Evolutionary conservation across 2,329 filamentous ascomycete species (phyloP), one percentile per base, ranked within the genome.

Genomic region (Colletotrichum somersetense): DNA sequence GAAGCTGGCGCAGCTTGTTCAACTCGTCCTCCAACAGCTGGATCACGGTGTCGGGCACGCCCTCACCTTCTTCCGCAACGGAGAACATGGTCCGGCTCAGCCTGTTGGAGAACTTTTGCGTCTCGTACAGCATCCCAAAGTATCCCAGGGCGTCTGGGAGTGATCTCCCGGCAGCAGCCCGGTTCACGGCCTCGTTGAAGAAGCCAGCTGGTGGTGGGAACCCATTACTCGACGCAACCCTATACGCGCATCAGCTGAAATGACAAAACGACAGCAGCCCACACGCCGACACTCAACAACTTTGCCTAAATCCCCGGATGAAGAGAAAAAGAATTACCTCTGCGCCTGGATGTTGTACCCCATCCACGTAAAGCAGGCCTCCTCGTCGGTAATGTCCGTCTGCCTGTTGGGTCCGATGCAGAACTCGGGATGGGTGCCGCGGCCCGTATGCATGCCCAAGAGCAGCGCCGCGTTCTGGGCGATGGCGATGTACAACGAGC

Each of bases 291-390:
- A 23, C 20, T n/a, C 20, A 23, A 23, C 46, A 12, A 5, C 46
- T 23, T 48, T 48, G 46, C 10, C 7, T 5, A 48, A 5, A 11
- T 7, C 8, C 20, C 10, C 20, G 23, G 46, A n/a, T 12, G 46
- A 48, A 48, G 10, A 48, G 4, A 59, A 48, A 46, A 23, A 10
- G 23, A 7, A 76, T 3, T 75, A 86, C 85, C 84, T 83, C 72
- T 89, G 87, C 0, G 85, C 81, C 10, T 89, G 80, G 18, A 88
- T 85, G 33, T 86, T 88, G 73, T 85, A 86, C 1, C 85, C 86
- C 2, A 86, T 81, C 87, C 87, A 89, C 0, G 87, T 88, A 58
- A 81, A 85, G 0, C 83, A 81, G 2, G 87, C 87, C 69, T 89
- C 87, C 67, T 88, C 85, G 64, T 89, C 84, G 0, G 85, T 85